These are phyloP conservation scores for Mollisia scopiformis DNA, from an alignment of 2,329 filamentous ascomycete genomes.

Conservation along the genomic window DNA sequence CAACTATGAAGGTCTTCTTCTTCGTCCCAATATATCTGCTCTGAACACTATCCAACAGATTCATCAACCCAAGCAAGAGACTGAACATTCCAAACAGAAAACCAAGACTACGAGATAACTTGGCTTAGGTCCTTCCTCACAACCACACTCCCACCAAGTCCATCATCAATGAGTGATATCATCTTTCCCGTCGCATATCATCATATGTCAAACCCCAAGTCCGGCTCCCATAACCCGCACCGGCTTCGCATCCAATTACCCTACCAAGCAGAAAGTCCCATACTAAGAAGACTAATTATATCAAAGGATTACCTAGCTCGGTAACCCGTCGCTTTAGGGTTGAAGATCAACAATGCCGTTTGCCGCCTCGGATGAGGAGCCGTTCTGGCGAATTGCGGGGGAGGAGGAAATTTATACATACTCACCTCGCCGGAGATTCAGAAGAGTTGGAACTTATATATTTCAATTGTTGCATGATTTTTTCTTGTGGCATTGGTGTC, in stretches of 20 bases:
- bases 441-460: no score
- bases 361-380: neutral
- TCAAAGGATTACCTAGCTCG: neutral
- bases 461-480: no score
- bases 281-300: neutral
- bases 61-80: no score
- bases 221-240: neutral
- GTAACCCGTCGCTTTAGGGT: neutral
- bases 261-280: neutral
- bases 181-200: neutral
- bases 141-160: no score
- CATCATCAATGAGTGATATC: neutral
- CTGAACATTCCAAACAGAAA: no score
- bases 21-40: no score
- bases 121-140: no score
- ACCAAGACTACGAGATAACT: no score
- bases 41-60: no score
- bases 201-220: neutral
- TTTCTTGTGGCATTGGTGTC: no score
- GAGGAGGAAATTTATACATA: neutral
- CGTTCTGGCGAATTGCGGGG: neutral
- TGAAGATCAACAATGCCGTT: neutral
- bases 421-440: neutral
- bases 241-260: neutral
- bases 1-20: no score